Evolutionary conservation across 2,329 filamentous ascomycete genomes (phyloP).

Genomic region (Aureobasidium sp.): DNA sequence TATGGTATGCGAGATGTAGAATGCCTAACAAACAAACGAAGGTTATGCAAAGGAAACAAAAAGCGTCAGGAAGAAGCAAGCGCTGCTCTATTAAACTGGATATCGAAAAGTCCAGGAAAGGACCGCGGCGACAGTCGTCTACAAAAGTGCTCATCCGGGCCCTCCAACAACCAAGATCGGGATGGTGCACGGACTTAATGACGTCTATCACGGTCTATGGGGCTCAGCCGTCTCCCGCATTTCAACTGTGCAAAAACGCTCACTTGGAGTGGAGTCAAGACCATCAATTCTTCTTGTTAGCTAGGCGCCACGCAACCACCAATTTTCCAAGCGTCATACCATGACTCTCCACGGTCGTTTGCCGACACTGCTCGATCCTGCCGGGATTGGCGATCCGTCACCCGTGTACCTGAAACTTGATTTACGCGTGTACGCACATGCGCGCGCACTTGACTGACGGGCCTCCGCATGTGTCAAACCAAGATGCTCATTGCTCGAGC

Average conservation of each 20-base stretch:
- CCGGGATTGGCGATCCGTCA: constrained; percentile 1
- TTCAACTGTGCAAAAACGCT: background rate
- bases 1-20: background rate
- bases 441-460: background rate
- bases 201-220: background rate
- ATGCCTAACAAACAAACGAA: constrained; percentile 1
- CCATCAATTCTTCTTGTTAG: background rate
- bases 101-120: background rate
- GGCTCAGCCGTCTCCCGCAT: constrained; percentile 5
- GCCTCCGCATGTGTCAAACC: constrained; percentile 4
- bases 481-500: background rate
- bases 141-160: background rate
- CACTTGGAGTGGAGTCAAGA: background rate
- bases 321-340: background rate
- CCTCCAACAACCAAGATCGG: background rate
- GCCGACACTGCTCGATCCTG: background rate
- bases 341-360: background rate
- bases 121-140: background rate
- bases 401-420: constrained; percentile 5
- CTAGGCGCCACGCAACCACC: constrained; percentile 2
- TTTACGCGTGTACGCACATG: constrained; percentile 1
- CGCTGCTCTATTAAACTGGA: background rate
- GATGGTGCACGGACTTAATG: background rate
- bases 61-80: constrained; percentile 8
- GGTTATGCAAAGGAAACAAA: background rate